phyloP scores from a whole-genome alignment of 306 rosid species.

The Bauhinia variegata region DNA sequence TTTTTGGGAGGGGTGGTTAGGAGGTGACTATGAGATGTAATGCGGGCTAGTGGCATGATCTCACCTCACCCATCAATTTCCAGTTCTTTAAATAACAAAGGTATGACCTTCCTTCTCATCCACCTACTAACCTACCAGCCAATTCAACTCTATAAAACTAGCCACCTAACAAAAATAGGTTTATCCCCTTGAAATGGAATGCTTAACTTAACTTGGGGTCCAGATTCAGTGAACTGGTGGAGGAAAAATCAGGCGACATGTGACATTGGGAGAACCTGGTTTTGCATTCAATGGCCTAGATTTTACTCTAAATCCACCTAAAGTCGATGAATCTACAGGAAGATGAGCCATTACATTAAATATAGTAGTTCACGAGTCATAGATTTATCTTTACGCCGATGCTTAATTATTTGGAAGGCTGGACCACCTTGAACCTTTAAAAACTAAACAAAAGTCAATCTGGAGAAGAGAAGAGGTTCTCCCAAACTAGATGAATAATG shows the following conservation, averaged over 20 bases:
- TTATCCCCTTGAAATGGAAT: conserved; percentile 11
- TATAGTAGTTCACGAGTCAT: conserved; percentile 7
- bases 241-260: too few species aligned
- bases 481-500: conserved; percentile 2
- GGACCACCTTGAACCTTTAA: too few species aligned
- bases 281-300: too few species aligned
- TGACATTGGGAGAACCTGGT: too few species aligned
- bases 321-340: too few species aligned
- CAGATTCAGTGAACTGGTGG: too few species aligned
- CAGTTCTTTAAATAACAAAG: conserved; percentile 9
- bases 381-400: conserved; percentile 1
- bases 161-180: conserved; percentile 12
- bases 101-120: conserved; percentile 19
- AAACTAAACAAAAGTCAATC: too few species aligned
- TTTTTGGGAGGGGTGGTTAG: conserved; percentile 20
- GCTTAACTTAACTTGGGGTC: too few species aligned
- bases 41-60: too few species aligned
- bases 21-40: conserved; percentile 24
- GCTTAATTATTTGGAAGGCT: too few species aligned
- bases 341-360: conserved; percentile 11
- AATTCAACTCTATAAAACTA: conserved; percentile 11
- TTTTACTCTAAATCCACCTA: too few species aligned
- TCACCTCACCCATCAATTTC: conserved; percentile 21
- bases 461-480: neutral
- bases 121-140: conserved; percentile 16